Evolutionary conservation across 371 early-diverging fungal genomes (phyloP).

Genomic region (Chytridium lagenaria): DNA sequence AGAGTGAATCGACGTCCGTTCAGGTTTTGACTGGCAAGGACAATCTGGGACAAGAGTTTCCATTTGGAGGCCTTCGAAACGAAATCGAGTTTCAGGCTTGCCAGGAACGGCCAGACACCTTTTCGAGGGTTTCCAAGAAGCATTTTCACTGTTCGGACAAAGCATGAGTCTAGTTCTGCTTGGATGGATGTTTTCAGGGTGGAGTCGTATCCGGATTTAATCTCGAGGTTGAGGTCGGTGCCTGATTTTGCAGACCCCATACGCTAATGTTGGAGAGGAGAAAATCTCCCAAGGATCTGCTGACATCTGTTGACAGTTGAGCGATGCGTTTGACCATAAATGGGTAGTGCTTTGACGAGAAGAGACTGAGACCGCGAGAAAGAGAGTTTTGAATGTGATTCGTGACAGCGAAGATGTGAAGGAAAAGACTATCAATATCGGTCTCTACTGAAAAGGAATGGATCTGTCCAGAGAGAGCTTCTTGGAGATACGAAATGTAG

Average conservation of each 20-base stretch:
- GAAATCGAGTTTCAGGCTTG: conserved; percentile 24
- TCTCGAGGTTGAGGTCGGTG: background rate
- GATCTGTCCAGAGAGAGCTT: conserved; percentile 3
- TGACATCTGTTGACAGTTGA: conserved; percentile 17
- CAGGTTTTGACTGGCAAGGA: background rate
- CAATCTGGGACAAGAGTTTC: background rate
- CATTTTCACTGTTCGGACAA: conserved; percentile 29
- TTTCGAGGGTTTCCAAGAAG: conserved; percentile 28
- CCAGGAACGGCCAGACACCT: conserved; percentile 33
- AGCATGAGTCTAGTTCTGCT: conserved; percentile 38
- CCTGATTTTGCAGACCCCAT: conserved; percentile 4
- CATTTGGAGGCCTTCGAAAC: conserved; percentile 24
- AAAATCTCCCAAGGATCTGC: conserved; percentile 23
- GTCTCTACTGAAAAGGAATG: background rate
- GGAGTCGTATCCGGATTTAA: background rate
- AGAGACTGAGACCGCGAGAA: conserved; percentile 24
- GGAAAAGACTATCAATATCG: conserved; percentile 17
- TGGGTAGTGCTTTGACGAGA: conserved; percentile 24
- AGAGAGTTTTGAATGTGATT: conserved; percentile 26
- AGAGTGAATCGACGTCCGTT: background rate
- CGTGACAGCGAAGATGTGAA: conserved; percentile 34
- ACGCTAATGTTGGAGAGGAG: conserved; percentile 4
- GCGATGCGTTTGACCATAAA: conserved; percentile 26
- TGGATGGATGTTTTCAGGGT: conserved; percentile 30
- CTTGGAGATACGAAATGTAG: conserved; percentile 27